Conservation (phyloP, 371 early-diverging fungal species). For the Mucor circinelloides region DNA sequence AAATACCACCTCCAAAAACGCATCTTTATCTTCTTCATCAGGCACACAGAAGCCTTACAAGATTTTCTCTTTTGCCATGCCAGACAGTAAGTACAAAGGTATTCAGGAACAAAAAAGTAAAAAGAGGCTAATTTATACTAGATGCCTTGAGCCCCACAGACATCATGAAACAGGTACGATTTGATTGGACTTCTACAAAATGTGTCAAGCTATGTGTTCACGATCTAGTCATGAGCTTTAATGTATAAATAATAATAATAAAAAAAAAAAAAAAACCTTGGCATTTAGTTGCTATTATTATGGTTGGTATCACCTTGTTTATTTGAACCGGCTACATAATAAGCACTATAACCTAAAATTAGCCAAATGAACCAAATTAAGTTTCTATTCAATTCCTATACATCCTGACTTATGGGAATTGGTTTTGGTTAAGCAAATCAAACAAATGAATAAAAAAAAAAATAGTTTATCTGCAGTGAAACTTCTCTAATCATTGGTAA, state of each 20-base stretch:
- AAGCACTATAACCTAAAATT: background rate
- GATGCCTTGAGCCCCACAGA: constrained; percentile 38
- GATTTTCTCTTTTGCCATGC: constrained; percentile 70
- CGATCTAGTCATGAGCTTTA: constrained; percentile 68
- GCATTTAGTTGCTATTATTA: background rate
- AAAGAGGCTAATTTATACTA: constrained; percentile 1
- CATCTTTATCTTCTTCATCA: constrained; percentile 2
- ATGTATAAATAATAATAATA: constrained; percentile 50
- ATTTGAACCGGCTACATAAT: background rate
- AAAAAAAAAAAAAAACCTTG: background rate
- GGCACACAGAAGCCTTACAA: constrained; percentile 57
- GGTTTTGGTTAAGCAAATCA: too few relatives aligned
- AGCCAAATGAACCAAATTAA: background rate
- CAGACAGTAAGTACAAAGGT: constrained; percentile 35
- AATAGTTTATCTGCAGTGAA: constrained; percentile 19
- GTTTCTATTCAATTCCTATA: background rate
- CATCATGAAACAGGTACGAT: constrained; percentile 58
- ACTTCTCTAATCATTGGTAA: constrained; percentile 16
- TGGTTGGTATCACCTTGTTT: background rate
- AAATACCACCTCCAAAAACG: constrained; percentile 7
- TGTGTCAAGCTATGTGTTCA: constrained; percentile 61
- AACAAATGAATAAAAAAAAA: constrained; percentile 20
- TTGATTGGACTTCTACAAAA: constrained; percentile 73
- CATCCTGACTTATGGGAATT: too few relatives aligned
- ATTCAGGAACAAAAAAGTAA: constrained; percentile 7